Evolutionary conservation across 225 moss, liverwort and hornwort genomes (phyloP), one percentile per base, ranked within the genome.

Genomic region (Marchantia paleacea): DNA sequence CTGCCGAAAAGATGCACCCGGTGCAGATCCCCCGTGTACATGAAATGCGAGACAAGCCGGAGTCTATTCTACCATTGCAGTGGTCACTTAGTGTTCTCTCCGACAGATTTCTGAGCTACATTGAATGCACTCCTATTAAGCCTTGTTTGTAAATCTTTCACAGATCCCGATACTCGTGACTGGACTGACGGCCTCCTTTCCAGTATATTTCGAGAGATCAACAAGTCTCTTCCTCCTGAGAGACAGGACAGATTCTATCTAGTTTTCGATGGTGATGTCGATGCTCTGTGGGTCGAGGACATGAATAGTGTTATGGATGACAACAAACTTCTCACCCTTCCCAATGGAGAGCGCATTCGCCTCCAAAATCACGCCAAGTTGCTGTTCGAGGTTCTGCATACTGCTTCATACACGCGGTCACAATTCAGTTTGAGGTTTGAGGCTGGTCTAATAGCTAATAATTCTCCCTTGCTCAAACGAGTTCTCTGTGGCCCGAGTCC

Each of bases 221-320:
- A 93, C 55, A 95, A 91, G 67, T 86, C 93, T 11, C 73, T 94
- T 12, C 77, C 83, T 0, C 80, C 75, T 0, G 85, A 84, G 50
- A 87, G 88, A 77, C 82, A 93, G 75, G 93, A 92, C 29, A 92
- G 90, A 15, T 90, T 81, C 54, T 95, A 95, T 30, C 66, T 95
- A 18, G 91, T 95, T 10, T 95, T 92, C 72, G 91, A 95, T 78
- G 94, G 94, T 13, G 93, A 95, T 11, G 90, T 95, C 0, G 93
- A 95, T 85, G 91, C 94, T 54, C 31, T 93, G 0, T 95, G 94
- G 93, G 94, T 95, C 11, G 94, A 95, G 82, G 91, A 95, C 52
- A 95, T 95, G 93, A 95, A 95, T 12, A 95, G 94, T 83, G 94
- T 95, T 7, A 95, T 93, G 93, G 94, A 95, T 78, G 93, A 95